Evolutionary conservation across 305 asterid genomes (phyloP), one percentile per base, ranked within the genome.

Genomic region (Fraxinus platypoda): DNA sequence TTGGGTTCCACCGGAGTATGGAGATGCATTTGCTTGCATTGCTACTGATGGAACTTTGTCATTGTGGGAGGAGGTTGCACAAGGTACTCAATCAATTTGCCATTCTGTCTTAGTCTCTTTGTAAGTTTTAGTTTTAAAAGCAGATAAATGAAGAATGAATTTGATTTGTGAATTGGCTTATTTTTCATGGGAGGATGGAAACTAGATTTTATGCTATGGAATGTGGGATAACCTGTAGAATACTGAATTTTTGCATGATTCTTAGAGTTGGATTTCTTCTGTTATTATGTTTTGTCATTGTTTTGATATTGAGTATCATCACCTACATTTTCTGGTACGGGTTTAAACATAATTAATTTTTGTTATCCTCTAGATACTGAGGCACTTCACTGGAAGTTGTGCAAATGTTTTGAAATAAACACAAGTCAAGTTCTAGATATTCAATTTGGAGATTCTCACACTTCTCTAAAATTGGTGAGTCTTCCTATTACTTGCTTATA

Each of bases 1-100:
- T 13, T 95, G 98, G 98, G 90, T 87, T 80, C 98, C 97, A 62
- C 98, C 98, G 23, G 96, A 90, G 81, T 94, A 88, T 81, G 99
- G 99, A 62, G 98, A 95, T 82, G 96, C 93, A 25, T 85, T 95
- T 75, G 97, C 97, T 19, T 95, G 99, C 84, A 78, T 94, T 81
- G 79, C 89, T 81, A 90, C 90, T 57, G 90, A 90, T 82, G 98
- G 99, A 82, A 80, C 85, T 84, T 89, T 94, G 89, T 90, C 92
- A 15, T 83, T 94, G 87, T 95, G 97, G 97, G 97, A 95, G 87
- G 99, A 95, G 86, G 91, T 90, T 54, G 73, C 76, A 12, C 92
- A 91, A 90, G 97, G 98, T 95, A 86, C 49, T 15, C 15, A 49
- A 49, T 13, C 59, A 81, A 33, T 57, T 68, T 73, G 46, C 77